Percentiles rank a stretch among this genome's conserved stretches.
Evolutionary conservation across 2,329 filamentous ascomycete species (phyloP).

Genomic region (Emergomyces africanus): DNA sequence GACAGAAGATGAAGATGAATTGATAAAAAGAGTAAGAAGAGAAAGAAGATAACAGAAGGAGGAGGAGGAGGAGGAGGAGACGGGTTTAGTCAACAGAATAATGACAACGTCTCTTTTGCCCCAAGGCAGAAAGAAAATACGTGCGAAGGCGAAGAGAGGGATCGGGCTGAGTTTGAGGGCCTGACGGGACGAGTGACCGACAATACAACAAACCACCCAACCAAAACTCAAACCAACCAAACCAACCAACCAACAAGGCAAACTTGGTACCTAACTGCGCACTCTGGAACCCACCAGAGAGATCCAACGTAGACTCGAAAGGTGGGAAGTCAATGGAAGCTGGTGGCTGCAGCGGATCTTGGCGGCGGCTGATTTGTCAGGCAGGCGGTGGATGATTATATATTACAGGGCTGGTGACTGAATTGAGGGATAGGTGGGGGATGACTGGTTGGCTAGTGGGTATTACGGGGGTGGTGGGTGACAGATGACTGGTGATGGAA

Average conservation of each 20-base stretch:
- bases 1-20: slow-evolving; percentile 3
- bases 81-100: background rate
- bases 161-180: slow-evolving; percentile 12
- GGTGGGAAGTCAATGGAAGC: slow-evolving; percentile 20
- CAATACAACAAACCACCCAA: background rate
- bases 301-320: no score
- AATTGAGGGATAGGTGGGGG: background rate
- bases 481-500: background rate
- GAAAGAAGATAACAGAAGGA: background rate
- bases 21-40: background rate
- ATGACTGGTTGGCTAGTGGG: background rate
- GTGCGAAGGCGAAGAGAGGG: slow-evolving; percentile 9
- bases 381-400: background rate
- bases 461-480: no score
- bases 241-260: background rate
- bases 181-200: background rate
- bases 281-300: background rate
- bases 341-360: background rate
- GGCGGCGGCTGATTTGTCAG: slow-evolving; percentile 15
- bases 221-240: background rate
- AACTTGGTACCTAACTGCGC: background rate
- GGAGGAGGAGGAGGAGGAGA: background rate
- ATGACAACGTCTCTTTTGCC: background rate
- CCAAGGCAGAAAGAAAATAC: background rate
- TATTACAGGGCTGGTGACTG: background rate